phyloP scores from a whole-genome alignment of 2,329 filamentous ascomycete genomes.

The Verticillium nonalfalfae region DNA sequence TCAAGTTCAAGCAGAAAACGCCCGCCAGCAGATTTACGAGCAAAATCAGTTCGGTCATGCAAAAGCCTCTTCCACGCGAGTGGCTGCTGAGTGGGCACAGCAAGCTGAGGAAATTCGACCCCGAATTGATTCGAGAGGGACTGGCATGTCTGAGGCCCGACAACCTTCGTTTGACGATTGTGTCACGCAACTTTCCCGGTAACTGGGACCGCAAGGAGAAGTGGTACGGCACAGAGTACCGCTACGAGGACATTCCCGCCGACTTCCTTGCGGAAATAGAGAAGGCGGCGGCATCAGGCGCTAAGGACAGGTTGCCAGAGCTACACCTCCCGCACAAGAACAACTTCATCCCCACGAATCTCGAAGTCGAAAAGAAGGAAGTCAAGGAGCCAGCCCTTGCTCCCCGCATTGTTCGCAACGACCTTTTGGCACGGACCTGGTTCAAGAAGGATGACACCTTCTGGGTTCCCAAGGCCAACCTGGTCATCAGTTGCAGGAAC shows the following conservation, averaged over 20 bases:
- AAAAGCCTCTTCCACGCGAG: constrained; percentile 79
- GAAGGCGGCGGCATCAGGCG: constrained; percentile 51
- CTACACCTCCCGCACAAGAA: constrained; percentile 89
- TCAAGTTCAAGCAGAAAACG: constrained; percentile 90
- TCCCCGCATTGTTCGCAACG: constrained; percentile 80
- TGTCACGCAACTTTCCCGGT: constrained; percentile 78
- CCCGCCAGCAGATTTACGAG: constrained; percentile 87
- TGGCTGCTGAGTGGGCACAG: constrained; percentile 78
- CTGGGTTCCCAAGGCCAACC: constrained; percentile 92
- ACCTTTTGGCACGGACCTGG: constrained; percentile 76
- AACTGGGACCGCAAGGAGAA: constrained; percentile 85
- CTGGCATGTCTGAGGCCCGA: constrained; percentile 73
- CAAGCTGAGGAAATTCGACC: constrained; percentile 73
- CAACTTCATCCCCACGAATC: constrained; percentile 87
- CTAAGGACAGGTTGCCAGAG: constrained; percentile 55
- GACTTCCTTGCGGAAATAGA: constrained; percentile 69
- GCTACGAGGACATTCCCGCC: constrained; percentile 68
- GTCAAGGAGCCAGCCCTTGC: constrained; percentile 66
- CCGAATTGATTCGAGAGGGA: constrained; percentile 66
- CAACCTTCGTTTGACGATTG: constrained; percentile 79
- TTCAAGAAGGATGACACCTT: constrained; percentile 98
- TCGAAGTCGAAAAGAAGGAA: constrained; percentile 93
- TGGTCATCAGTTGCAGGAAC: constrained; percentile 74
- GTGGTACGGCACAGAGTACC: constrained; percentile 97
- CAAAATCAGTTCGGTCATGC: constrained; percentile 80